Percentiles rank a stretch among this genome's conserved stretches.
Conservation (phyloP, 768 basidiomycete genomes). For the Guyanaporus albipodus region DNA sequence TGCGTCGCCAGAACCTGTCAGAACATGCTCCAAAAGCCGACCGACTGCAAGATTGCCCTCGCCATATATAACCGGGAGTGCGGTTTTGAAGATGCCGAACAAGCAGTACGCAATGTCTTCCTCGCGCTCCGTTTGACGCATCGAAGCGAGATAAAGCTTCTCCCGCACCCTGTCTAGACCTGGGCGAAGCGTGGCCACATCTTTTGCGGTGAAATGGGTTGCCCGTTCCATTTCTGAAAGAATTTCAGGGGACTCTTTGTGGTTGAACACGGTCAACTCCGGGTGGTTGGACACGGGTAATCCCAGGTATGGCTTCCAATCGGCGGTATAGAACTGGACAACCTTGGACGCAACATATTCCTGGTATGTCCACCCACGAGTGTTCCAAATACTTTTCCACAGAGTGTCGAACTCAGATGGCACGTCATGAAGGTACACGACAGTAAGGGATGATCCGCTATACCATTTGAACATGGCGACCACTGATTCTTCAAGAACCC, state of each 20-base stretch:
- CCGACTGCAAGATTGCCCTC: background rate
- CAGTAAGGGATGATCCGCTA: background rate
- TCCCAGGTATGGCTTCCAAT: background rate
- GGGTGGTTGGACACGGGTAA: no score
- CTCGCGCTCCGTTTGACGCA: background rate
- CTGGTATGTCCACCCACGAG: background rate
- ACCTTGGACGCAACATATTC: background rate
- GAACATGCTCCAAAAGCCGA: background rate
- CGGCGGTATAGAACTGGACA: background rate
- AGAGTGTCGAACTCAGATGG: background rate
- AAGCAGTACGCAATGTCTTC: background rate
- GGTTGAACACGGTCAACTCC: background rate
- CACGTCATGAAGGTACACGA: background rate
- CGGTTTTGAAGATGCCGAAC: background rate
- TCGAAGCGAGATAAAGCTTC: background rate
- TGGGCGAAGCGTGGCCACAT: background rate
- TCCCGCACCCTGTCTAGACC: background rate
- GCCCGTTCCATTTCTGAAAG: background rate
- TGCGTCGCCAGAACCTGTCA: background rate
- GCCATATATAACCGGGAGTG: background rate
- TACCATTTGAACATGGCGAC: conserved; percentile 17
- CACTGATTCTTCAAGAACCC: conserved; percentile 7
- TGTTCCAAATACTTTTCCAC: background rate
- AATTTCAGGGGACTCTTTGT: background rate
- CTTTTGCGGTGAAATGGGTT: background rate